These are phyloP conservation scores for Colletotrichum neosansevieriae DNA, from an alignment of 2,329 filamentous ascomycete species.

Conservation along the genomic window DNA sequence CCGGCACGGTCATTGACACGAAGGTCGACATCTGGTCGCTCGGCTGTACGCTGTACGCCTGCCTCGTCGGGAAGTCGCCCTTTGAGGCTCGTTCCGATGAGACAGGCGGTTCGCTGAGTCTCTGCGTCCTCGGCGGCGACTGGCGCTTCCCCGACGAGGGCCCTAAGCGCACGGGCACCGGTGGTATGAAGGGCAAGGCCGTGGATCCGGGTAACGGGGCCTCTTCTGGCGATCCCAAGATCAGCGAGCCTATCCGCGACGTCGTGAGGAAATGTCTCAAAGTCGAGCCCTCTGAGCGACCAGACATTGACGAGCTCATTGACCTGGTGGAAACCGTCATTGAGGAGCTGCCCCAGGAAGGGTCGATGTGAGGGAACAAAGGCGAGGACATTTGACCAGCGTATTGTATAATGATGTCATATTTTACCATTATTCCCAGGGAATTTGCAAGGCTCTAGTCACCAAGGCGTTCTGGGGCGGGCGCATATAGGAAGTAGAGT, in stretches of 20 bases:
- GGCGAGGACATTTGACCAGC: neutral
- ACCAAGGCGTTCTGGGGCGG: constrained; percentile 30
- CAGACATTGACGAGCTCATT: constrained; percentile 88
- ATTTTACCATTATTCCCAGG: constrained; percentile 27
- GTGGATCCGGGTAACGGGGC: constrained; percentile 45
- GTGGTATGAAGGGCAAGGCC: constrained; percentile 46
- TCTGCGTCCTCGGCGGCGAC: constrained; percentile 93
- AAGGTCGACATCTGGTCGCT: constrained; percentile 99
- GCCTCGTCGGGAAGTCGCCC: constrained; percentile 94
- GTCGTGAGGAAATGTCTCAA: constrained; percentile 87
- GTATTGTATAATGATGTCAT: constrained; percentile 33
- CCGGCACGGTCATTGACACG: constrained; percentile 89
- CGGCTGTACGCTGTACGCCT: constrained; percentile 97
- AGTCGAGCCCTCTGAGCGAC: constrained; percentile 88
- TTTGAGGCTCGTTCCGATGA: constrained; percentile 97
- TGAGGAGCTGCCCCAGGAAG: constrained; percentile 73
- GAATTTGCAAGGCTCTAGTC: constrained; percentile 28
- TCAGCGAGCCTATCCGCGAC: constrained; percentile 87
- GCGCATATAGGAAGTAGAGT: constrained; percentile 28
- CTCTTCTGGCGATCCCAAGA: constrained; percentile 59
- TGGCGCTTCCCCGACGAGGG: constrained; percentile 97
- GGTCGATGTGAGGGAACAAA: constrained; percentile 13
- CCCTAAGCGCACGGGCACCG: constrained; percentile 57
- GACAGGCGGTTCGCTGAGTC: constrained; percentile 91
- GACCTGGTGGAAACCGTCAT: constrained; percentile 81